Conservation (phyloP, 345 rosid species). For the Bretschneidera sinensis region DNA sequence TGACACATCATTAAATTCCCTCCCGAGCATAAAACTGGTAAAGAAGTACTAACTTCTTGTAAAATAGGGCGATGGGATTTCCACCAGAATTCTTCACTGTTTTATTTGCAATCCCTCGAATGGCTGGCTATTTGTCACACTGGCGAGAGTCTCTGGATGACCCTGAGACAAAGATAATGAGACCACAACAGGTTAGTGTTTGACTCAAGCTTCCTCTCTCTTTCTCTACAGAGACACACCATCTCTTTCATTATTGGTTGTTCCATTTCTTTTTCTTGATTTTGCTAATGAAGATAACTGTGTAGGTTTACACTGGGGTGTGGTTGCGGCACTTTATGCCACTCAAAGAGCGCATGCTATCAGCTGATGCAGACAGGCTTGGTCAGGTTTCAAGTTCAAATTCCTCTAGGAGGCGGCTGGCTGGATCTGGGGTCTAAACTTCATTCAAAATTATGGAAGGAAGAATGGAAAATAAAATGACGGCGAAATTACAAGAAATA, state of each 20-base stretch:
- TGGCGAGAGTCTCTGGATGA: constrained; percentile 96
- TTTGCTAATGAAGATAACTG: constrained; percentile 2
- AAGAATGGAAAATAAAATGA: not conserved
- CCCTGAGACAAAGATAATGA: constrained; percentile 97
- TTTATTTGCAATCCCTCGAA: constrained; percentile 88
- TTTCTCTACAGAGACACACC: not conserved
- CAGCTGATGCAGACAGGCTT: constrained; percentile 41
- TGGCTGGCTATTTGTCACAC: constrained; percentile 97
- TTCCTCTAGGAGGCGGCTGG: constrained; percentile 75
- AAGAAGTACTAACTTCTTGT: constrained; percentile 3
- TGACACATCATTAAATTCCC: not conserved
- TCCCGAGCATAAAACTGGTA: constrained; percentile 2
- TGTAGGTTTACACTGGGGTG: constrained; percentile 80
- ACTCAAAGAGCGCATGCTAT: constrained; percentile 45
- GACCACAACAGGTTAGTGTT: constrained; percentile 84
- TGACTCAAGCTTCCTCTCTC: not conserved
- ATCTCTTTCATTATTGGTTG: constrained; percentile 8
- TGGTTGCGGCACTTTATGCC: constrained; percentile 89
- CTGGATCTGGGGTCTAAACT: constrained; percentile 54
- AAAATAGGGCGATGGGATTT: constrained; percentile 90
- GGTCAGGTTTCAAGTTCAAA: constrained; percentile 78
- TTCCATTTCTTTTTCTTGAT: constrained; percentile 1
- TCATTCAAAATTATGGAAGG: not conserved
- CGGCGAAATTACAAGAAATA: not conserved
- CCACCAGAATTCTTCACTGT: constrained; percentile 96